A percentile compares a stretch with the other conserved stretches of the same genome.
phyloP scores from a whole-genome alignment of 345 rosid species.

The Eucalyptus tenuipes region DNA sequence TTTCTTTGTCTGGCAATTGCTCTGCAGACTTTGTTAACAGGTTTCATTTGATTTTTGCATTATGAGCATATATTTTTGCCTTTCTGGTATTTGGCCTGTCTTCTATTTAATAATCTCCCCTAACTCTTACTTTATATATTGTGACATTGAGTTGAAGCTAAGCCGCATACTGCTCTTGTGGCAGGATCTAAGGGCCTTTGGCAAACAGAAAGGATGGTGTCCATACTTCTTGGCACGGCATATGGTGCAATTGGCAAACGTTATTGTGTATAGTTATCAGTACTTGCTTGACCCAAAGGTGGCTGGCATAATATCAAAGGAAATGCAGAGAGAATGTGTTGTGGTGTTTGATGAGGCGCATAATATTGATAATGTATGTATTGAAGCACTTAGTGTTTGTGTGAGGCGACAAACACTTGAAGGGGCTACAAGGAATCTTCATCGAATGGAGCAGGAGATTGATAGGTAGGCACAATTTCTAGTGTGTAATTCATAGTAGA shows the following conservation, averaged over 20 bases:
- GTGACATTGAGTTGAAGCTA: background rate
- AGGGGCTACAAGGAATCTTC: constrained; percentile 86
- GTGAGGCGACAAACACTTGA: constrained; percentile 91
- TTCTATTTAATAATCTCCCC: background rate
- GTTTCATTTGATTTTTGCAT: background rate
- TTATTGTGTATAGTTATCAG: constrained; percentile 92
- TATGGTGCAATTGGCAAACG: constrained; percentile 91
- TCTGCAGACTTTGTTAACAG: background rate
- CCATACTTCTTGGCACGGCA: constrained; percentile 92
- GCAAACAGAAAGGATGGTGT: constrained; percentile 85
- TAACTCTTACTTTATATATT: background rate
- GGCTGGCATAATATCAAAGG: constrained; percentile 94
- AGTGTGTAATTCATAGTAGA: background rate
- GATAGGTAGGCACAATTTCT: constrained; percentile 40
- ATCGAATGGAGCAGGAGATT: constrained; percentile 63
- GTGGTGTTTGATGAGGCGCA: constrained; percentile 98
- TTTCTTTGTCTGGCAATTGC: background rate
- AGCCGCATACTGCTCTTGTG: background rate
- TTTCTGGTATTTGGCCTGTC: background rate
- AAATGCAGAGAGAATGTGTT: constrained; percentile 89
- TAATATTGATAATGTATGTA: constrained; percentile 93
- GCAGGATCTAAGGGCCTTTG: constrained; percentile 79
- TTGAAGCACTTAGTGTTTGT: constrained; percentile 93
- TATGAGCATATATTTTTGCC: background rate
- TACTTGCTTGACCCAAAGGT: constrained; percentile 97